Base-by-base conservation (phyloP, 805 yeast genomes). In the Nematodospora valgi region DNA sequence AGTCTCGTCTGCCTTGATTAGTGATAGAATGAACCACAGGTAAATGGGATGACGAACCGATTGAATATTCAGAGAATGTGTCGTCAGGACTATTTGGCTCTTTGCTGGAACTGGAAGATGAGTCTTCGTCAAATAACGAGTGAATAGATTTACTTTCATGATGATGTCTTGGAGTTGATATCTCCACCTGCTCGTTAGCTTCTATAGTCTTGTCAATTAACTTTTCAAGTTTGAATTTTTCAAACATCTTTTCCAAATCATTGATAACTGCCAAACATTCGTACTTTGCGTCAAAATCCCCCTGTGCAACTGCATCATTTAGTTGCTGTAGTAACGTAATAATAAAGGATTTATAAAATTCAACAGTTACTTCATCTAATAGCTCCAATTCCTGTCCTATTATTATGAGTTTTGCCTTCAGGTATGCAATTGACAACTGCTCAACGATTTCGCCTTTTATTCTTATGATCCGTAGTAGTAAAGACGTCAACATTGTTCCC, bases 161-260 rank as follows among this genome's bases (percentile, higher is more conserved):
- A 8, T 27, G n/a, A 10, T 9, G 5, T 11, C n/a, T n/a, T n/a
- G n/a, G n/a, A n/a, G n/a, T n/a, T n/a, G n/a, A n/a, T n/a, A n/a
- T 45, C 51, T 15, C 34, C 42, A 21, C 35, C 47, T 22, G 27
- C n/a, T n/a, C n/a, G n/a, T n/a, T n/a, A n/a, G 33, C 23, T 15
- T 41, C 39, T n/a, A 39, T 32, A 7, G 48, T 45, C 8, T 41
- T 40, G 26, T 52, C 49, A 29, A 48, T 53, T 6, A 55, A 49
- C 27, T 49, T 52, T 33, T 67, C 71, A 25, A 62, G 43, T 40
- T 63, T 66, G 46, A 55, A 66, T 0, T 77, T 71, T 30, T 78
- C 81, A 52, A 79, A 82, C 87, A 82, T 82, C 45, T 78, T 72
- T 48, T 82, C 88, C 58, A 82, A 80, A 45, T 82, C 88, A 40